These are phyloP conservation scores for Triticum dicoccoides DNA, from an alignment of 176 grass and related monocot species.

Conservation along the genomic window DNA sequence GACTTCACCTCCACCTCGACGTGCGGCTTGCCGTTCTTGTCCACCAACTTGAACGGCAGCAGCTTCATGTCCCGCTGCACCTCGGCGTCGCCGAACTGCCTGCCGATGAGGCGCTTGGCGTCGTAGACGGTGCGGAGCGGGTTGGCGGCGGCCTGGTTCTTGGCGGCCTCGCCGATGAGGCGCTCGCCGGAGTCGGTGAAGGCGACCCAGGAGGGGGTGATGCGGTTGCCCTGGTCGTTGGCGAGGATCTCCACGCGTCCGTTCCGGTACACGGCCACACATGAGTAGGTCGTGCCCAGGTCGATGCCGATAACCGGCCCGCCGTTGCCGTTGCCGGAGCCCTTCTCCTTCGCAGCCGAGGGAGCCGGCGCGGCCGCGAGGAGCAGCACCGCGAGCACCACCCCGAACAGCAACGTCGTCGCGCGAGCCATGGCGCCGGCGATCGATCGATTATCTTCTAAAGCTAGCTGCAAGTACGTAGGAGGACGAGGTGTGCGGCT, in stretches of 20 bases:
- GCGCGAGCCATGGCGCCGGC: neutral
- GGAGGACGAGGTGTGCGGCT: neutral
- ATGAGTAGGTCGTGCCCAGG: constrained; percentile 84
- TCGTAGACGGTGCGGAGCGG: constrained; percentile 58
- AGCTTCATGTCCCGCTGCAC: constrained; percentile 74
- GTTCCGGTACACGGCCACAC: constrained; percentile 76
- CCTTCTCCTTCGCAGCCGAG: neutral
- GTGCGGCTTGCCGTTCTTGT: constrained; percentile 63
- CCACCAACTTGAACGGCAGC: constrained; percentile 59
- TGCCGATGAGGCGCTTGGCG: constrained; percentile 66
- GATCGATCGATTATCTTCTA: neutral
- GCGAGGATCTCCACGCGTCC: constrained; percentile 82
- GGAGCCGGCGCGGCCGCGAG: neutral
- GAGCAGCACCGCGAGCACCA: neutral
- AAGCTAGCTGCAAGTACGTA: neutral
- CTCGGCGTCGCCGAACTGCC: constrained; percentile 51
- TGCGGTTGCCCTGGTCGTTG: constrained; percentile 87
- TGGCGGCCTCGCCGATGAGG: constrained; percentile 45
- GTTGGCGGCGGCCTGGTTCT: constrained; percentile 70
- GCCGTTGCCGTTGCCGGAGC: too few relatives aligned
- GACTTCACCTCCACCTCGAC: constrained; percentile 48
- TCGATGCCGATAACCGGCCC: constrained; percentile 83
- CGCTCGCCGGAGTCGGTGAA: constrained; percentile 7
- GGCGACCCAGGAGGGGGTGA: constrained; percentile 77
- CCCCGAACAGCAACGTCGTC: neutral